Percentiles rank a stretch among this genome's conserved stretches.
Conservation (phyloP, 2,329 filamentous ascomycete genomes). For the Venturiaceae sp. region DNA sequence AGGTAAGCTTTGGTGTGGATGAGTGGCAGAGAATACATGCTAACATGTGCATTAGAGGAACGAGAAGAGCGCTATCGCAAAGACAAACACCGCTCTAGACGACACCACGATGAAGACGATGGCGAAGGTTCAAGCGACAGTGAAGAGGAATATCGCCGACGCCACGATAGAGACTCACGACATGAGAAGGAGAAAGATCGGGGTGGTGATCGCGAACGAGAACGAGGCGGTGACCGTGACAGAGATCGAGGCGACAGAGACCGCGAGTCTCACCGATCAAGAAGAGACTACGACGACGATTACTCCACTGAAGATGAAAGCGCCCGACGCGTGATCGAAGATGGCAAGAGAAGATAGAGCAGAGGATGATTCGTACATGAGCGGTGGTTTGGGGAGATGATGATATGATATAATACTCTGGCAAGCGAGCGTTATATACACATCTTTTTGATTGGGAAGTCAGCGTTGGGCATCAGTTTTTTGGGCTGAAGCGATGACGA, state of each 20-base stretch:
- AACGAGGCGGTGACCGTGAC: background rate
- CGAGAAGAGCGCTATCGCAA: slow-evolving; percentile 4
- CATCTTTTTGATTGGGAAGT: background rate
- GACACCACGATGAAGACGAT: background rate
- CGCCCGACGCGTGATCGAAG: background rate
- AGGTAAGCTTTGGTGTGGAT: background rate
- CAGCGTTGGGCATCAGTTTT: background rate
- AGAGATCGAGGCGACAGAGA: slow-evolving; percentile 4
- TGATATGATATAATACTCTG: background rate
- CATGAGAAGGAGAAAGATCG: background rate
- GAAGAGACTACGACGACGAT: background rate
- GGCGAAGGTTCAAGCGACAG: background rate
- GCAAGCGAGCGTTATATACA: background rate
- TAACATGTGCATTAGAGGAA: background rate
- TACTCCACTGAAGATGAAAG: slow-evolving; percentile 3
- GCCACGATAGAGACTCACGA: background rate
- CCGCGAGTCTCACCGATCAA: background rate
- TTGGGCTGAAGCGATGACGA: background rate
- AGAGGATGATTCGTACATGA: background rate
- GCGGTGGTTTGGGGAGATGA: slow-evolving; percentile 1
- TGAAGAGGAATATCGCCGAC: background rate
- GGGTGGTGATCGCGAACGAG: background rate
- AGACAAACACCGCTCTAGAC: background rate
- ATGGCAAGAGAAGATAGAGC: background rate
- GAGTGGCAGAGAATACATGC: background rate